phyloP scores from a whole-genome alignment of 257 asterid genomes.

The Jacaranda copaia region DNA sequence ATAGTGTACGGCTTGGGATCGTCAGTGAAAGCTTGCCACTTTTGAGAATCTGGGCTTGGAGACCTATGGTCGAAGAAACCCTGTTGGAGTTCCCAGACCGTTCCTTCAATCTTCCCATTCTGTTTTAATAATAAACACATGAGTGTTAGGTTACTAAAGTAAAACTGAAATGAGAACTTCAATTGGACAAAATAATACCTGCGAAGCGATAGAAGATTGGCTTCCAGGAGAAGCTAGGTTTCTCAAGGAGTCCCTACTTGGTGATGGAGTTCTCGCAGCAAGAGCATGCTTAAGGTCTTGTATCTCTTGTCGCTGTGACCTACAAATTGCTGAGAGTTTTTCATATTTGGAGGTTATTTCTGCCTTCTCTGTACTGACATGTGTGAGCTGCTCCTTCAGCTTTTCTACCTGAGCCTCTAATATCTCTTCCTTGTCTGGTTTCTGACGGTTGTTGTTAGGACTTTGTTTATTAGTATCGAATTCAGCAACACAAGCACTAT shows the following conservation, averaged over 20 bases:
- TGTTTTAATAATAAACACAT: conserved; percentile 34
- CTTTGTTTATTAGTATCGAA: conserved; percentile 56
- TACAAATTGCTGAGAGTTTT: conserved; percentile 89
- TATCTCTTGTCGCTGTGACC: conserved; percentile 92
- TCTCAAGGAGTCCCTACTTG: conserved; percentile 56
- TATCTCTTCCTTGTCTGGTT: conserved; percentile 58
- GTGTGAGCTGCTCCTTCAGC: conserved; percentile 79
- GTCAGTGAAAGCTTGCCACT: conserved; percentile 91
- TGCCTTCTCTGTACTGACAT: conserved; percentile 70
- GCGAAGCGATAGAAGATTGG: conserved; percentile 54
- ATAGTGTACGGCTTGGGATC: conserved; percentile 52
- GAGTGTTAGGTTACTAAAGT: conserved; percentile 16
- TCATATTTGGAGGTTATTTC: conserved; percentile 86
- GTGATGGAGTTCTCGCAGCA: conserved; percentile 76
- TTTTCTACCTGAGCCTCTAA: conserved; percentile 81
- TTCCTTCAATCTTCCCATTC: conserved; percentile 79
- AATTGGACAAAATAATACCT: conserved; percentile 45
- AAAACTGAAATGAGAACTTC: background rate
- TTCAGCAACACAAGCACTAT: conserved; percentile 78
- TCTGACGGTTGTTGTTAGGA: conserved; percentile 53
- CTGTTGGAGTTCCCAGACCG: conserved; percentile 78
- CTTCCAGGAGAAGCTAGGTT: conserved; percentile 56
- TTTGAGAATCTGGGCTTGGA: conserved; percentile 63
- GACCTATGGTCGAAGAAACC: conserved; percentile 64
- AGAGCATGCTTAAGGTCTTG: conserved; percentile 86